These are phyloP conservation scores for Fusarium napiforme DNA, from an alignment of 2,329 filamentous ascomycete genomes.

Conservation along the genomic window DNA sequence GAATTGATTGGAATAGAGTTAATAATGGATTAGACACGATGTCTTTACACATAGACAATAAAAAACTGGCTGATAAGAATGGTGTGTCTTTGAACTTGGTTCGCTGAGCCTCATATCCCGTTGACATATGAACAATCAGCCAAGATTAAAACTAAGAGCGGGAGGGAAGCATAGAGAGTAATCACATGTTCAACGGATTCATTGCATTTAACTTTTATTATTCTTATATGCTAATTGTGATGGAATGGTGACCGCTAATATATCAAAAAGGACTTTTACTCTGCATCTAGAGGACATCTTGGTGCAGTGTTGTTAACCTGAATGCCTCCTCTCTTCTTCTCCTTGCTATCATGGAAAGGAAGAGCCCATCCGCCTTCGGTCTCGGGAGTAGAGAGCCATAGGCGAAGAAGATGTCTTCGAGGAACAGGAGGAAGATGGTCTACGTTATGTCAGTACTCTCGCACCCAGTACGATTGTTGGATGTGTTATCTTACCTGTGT, in stretches of 20 bases:
- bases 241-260: conserved; percentile 2
- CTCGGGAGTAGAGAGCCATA: conserved; percentile 88
- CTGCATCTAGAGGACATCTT: conserved; percentile 79
- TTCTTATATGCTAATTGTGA: not conserved
- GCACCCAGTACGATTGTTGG: fast-evolving
- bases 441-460: conserved; percentile 25
- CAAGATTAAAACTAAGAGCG: not conserved
- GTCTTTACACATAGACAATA: not conserved
- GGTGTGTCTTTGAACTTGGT: too few species aligned
- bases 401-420: conserved; percentile 79
- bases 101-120: not conserved
- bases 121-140: not conserved
- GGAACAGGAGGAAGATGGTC: conserved; percentile 72
- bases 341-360: conserved; percentile 81
- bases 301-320: conserved; percentile 86
- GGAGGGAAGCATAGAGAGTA: too few species aligned
- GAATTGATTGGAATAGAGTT: not conserved
- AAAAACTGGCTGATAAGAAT: not conserved
- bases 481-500: conserved; percentile 58
- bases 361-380: conserved; percentile 85
- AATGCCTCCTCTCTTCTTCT: conserved; percentile 90
- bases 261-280: conserved; percentile 59
- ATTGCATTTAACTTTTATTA: not conserved
- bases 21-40: not conserved
- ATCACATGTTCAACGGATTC: not conserved